Percentiles rank a stretch among this genome's conserved stretches.
phyloP scores from a whole-genome alignment of 495 filamentous ascomycete species.

The Pyrenula massariospora region DNA sequence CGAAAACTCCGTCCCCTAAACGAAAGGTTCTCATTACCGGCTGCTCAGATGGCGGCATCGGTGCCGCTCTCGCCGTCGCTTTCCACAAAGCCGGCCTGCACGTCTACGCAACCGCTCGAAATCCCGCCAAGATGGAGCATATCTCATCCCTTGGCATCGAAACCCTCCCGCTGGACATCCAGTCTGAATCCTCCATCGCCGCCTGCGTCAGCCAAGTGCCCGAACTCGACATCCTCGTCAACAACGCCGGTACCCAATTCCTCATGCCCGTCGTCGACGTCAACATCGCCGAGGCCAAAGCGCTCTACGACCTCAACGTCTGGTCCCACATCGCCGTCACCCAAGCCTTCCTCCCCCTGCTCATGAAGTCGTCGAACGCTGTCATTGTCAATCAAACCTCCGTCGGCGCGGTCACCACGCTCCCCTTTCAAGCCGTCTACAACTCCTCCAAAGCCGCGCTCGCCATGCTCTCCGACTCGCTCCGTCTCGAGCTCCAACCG shows the following conservation, averaged over 20 bases:
- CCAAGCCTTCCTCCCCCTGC: constrained; percentile 28
- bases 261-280: constrained; percentile 23
- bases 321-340: constrained; percentile 21
- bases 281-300: constrained; percentile 19
- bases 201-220: constrained; percentile 4
- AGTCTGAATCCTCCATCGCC: constrained; percentile 16
- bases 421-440: constrained; percentile 14
- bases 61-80: constrained; percentile 24
- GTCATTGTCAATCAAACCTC: constrained; percentile 18
- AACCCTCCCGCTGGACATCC: constrained; percentile 23
- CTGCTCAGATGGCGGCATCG: constrained; percentile 31
- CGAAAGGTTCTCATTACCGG: constrained; percentile 32
- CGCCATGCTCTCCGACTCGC: constrained; percentile 13
- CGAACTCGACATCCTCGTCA: constrained; percentile 28
- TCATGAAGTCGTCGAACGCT: constrained; percentile 24
- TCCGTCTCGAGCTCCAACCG: constrained; percentile 20
- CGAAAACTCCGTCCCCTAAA: no score
- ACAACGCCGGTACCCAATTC: constrained; percentile 24
- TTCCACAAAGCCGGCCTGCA: constrained; percentile 22
- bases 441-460: constrained; percentile 18
- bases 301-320: constrained; percentile 34
- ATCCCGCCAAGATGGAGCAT: constrained; percentile 23
- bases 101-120: constrained; percentile 35
- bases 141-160: constrained; percentile 11
- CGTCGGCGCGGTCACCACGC: constrained; percentile 9